Evolutionary conservation across 1,284 basidiomycete genomes (phyloP), one percentile per base, ranked within the genome.

Genomic region (Ustilago esculenta): DNA sequence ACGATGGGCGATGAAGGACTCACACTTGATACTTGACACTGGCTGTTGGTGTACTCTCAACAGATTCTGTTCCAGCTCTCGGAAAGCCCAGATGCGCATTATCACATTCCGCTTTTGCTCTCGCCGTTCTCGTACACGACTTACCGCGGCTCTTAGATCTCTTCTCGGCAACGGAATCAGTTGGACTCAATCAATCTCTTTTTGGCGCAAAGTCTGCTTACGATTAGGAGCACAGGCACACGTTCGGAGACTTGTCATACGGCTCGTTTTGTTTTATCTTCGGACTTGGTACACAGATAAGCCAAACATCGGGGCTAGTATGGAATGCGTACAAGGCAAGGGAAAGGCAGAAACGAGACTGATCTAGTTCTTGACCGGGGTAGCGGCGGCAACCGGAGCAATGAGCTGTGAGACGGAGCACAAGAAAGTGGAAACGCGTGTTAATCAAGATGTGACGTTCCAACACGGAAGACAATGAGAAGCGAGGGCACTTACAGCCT

Each of bases 101-200:
- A 94, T 79, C 93, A 96, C 75, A 90, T 97, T 63, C 94, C 94
- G 0, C 85, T 97, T 14, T 83, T 97, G 24, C 89, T 97, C 75
- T 94, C 91, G 80, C 93, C 93, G 6, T 94, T 90, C 83, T 91
- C 90, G 1, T 97, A 90, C 82, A 94, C 93, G 15, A 95, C 94
- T 6, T 95, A 95, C 81, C 86, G 92, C 65, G 93, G 93, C 17
- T 78, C 76, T 25, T 78, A 63, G 52, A 17, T 20, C 6, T 4
- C 25, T 18, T 24, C 10, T 25, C 8, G 17, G 47, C 30, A 55
- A 48, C 37, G 23, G 27, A 8, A 36, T 43, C n/a, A n/a, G n/a
- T n/a, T n/a, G n/a, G n/a, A n/a, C n/a, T n/a, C n/a, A n/a, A n/a
- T n/a, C n/a, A n/a, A n/a, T n/a, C n/a, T n/a, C n/a, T n/a, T n/a